Evolutionary conservation across 78 protist species (phyloP).

Genomic region (Ministeria vibrans): DNA sequence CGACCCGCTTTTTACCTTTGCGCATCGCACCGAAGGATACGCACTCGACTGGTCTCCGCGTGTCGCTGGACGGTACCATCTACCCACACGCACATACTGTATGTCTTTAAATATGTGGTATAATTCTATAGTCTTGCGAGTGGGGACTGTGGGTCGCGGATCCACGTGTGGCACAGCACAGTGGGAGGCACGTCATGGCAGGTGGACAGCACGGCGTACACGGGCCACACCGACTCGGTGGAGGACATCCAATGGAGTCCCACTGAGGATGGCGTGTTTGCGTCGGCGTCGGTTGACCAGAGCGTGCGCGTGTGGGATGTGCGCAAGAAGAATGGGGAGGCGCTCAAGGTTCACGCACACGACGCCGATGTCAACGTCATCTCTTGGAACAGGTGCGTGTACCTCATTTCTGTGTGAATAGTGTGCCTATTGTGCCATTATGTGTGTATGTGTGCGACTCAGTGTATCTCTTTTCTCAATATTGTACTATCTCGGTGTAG

Average conservation of each 20-base stretch:
- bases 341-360: conserved; percentile 50
- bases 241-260: conserved; percentile 92
- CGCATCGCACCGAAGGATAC: conserved; percentile 81
- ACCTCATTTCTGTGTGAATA: background rate
- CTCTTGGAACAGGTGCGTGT: conserved; percentile 59
- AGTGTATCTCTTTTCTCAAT: background rate
- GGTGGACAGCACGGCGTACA: conserved; percentile 39
- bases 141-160: conserved; percentile 69
- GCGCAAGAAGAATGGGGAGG: conserved; percentile 29
- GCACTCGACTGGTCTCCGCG: conserved; percentile 79
- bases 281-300: conserved; percentile 53
- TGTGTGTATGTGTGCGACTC: background rate
- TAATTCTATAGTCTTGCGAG: conserved; percentile 26
- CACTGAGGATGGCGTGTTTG: conserved; percentile 58
- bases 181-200: conserved; percentile 36
- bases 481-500: background rate
- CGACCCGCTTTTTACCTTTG: background rate
- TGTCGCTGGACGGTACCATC: conserved; percentile 24
- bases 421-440: conserved; percentile 19
- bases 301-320: conserved; percentile 71
- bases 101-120: background rate
- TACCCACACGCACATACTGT: no score
- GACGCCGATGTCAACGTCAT: conserved; percentile 79
- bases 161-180: conserved; percentile 49
- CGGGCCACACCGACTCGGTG: conserved; percentile 65